Percentiles rank a stretch among this genome's conserved stretches.
Evolutionary conservation across 1,284 basidiomycete species (phyloP).

Genomic region (Kalmanozyma brasiliensis): DNA sequence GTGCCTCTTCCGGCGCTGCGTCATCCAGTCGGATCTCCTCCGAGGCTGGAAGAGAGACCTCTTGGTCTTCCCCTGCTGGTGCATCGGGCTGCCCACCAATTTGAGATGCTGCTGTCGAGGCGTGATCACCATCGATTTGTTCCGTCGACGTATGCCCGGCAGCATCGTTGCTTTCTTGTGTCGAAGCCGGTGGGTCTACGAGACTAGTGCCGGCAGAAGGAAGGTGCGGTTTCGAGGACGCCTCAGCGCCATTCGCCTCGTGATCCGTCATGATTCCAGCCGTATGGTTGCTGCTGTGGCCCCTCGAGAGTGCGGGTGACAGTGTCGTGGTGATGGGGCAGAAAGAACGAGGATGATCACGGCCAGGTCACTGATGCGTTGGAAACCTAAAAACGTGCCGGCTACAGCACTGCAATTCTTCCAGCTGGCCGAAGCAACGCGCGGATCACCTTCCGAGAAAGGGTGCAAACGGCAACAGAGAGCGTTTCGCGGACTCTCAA

Average conservation of each 20-base stretch:
- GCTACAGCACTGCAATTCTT: too few species aligned
- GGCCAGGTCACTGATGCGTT: too few species aligned
- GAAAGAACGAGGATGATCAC: too few species aligned
- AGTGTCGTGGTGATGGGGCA: conserved; percentile 1
- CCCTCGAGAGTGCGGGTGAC: too few species aligned
- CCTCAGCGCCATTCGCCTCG: conserved; percentile 16
- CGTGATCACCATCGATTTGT: not conserved
- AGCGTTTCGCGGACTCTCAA: too few species aligned
- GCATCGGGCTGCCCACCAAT: not conserved
- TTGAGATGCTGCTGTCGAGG: not conserved
- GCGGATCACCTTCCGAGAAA: not conserved
- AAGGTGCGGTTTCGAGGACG: conserved; percentile 35
- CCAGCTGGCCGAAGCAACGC: not conserved
- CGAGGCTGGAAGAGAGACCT: conserved; percentile 15
- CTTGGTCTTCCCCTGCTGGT: not conserved
- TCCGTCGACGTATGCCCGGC: not conserved
- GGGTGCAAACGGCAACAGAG: too few species aligned
- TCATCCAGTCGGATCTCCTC: conserved; percentile 13
- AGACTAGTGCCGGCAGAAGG: conserved; percentile 42
- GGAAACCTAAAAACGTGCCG: too few species aligned
- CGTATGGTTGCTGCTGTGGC: too few species aligned
- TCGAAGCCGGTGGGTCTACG: conserved; percentile 14
- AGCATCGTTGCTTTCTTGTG: not conserved
- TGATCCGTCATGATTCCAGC: conserved; percentile 66
- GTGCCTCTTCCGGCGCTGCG: conserved; percentile 4